Evolutionary conservation across 163 green algal genomes (phyloP), one percentile per base, ranked within the genome.

Genomic region (Chlorella variabilis): DNA sequence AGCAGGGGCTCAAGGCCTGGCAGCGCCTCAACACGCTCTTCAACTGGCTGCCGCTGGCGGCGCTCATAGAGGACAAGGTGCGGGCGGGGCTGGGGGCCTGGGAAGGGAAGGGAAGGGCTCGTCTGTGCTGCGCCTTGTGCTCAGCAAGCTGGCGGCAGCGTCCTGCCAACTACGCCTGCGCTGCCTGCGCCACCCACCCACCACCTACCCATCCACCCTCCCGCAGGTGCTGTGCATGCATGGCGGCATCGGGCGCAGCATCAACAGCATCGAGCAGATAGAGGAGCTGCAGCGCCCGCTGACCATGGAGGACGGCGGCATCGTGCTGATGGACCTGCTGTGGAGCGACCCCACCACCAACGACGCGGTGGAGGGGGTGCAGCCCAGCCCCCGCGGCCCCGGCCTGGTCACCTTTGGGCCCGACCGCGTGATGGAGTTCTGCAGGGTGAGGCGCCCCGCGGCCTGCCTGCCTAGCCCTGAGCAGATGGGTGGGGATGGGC

Each of bases 391-490:
- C 17, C 85, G 97, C 3, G 94, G 95, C 13, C 94, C 95, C 17
- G 97, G 97, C 3, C 92, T 99, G 27, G 97, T 99, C 65, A 98
- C 96, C 0, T 99, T 99, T 87, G 97, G 97, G 1, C 97, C 97
- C 20, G 97, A 99, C 90, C 84, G 97, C 18, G 97, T 99, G 49
- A 96, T 95, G 83, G 93, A 98, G 59, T 99, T 99, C 84, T 99
- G 97, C 93, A 95, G 95, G 91, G 93, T 94, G 62, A 33, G 85
- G 4, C 6, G n/a, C n/a, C n/a, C n/a, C n/a, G n/a, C n/a, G n/a
- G n/a, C n/a, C n/a, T n/a, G n/a, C n/a, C n/a, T n/a, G n/a, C n/a
- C n/a, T n/a, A n/a, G n/a, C n/a, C n/a, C n/a, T n/a, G n/a, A n/a
- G n/a, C n/a, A 25, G 59, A 27, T 41, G 59, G 59, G 21, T 68